Base-by-base conservation (phyloP, 768 basidiomycete genomes). In the Chlorophyllum brunneum region DNA sequence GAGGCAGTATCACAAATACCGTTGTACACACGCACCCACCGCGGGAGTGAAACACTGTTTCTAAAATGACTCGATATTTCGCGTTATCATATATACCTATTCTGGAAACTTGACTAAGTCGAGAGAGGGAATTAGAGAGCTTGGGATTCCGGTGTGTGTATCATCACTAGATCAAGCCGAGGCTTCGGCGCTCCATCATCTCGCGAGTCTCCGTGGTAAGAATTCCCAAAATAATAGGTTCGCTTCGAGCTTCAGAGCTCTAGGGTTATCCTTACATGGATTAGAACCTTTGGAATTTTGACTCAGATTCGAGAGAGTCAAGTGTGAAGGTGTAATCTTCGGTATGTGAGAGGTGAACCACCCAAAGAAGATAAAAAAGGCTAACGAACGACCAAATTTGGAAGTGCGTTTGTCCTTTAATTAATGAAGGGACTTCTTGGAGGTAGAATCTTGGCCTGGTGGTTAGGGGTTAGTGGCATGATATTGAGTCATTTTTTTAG, bases 141-240 rank as follows among this genome's bases (percentile, higher is more conserved):
- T 27, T 24, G 13, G 7, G 16, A 13, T 33, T 8, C 5, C 31
- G 8, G 16, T 16, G 24, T 24, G 49, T 3, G 40, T 51, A 4
- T n/a, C 49, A 53, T 53, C 51, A 53, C 34, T 38, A 43, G 51
- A 53, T 53, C 51, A 53, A 13, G 20, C 49, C 49, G 49, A 43
- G 40, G 31, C 40, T 26, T 43, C 23, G 49, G 30, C 40, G 31
- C 29, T 33, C 40, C n/a, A n/a, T n/a, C 49, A 24, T 42, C 33
- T 42, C 23, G 36, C 37, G 26, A n/a, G 27, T 29, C 20, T 13
- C 38, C 37, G 30, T n/a, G 15, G 48, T 33, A 31, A 15, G 40
- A 42, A n/a, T n/a, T n/a, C n/a, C n/a, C n/a, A n/a, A n/a, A n/a
- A n/a, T n/a, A n/a, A n/a, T n/a, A n/a, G n/a, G n/a, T n/a, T n/a